These are phyloP conservation scores for Globisporangium alternatum DNA, from an alignment of 352 stramenopile genomes.

Conservation along the genomic window DNA sequence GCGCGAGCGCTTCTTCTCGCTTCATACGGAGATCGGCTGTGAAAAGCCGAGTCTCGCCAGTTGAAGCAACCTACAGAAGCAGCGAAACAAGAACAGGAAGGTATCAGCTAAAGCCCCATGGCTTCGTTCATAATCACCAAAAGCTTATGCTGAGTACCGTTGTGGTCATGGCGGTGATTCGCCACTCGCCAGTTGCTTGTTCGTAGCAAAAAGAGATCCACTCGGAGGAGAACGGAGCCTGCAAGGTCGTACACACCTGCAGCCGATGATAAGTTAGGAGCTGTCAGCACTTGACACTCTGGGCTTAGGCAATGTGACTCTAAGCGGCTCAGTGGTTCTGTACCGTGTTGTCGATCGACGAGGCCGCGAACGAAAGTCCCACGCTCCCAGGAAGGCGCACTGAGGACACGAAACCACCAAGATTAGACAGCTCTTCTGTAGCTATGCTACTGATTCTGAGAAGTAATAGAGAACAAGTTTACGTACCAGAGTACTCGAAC, in stretches of 20 bases:
- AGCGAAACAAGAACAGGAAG: not conserved
- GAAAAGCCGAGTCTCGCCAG: constrained; percentile 14
- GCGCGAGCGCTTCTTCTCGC: constrained; percentile 29
- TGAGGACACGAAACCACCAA: not conserved
- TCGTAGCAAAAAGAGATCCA: constrained; percentile 36
- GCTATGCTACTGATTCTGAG: too few relatives aligned
- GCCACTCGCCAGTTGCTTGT: constrained; percentile 18
- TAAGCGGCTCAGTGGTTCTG: not conserved
- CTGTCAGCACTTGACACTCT: not conserved
- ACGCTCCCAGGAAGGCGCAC: constrained; percentile 24
- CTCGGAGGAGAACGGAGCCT: constrained; percentile 6
- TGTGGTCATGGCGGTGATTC: constrained; percentile 22
- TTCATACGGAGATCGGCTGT: constrained; percentile 23
- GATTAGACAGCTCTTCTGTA: not conserved
- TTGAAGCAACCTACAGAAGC: constrained; percentile 14
- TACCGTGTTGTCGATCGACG: constrained; percentile 35
- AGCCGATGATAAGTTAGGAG: not conserved
- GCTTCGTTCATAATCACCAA: not conserved
- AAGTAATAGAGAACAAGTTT: not conserved
- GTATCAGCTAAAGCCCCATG: not conserved
- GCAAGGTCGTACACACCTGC: constrained; percentile 31
- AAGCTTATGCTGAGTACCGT: constrained; percentile 8
- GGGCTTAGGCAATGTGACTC: too few relatives aligned
- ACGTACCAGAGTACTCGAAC: constrained; percentile 34
- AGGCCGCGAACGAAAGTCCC: constrained; percentile 31